Evolutionary conservation across 163 green algal species (phyloP).

Genomic region (Prototheca wickerhamii): DNA sequence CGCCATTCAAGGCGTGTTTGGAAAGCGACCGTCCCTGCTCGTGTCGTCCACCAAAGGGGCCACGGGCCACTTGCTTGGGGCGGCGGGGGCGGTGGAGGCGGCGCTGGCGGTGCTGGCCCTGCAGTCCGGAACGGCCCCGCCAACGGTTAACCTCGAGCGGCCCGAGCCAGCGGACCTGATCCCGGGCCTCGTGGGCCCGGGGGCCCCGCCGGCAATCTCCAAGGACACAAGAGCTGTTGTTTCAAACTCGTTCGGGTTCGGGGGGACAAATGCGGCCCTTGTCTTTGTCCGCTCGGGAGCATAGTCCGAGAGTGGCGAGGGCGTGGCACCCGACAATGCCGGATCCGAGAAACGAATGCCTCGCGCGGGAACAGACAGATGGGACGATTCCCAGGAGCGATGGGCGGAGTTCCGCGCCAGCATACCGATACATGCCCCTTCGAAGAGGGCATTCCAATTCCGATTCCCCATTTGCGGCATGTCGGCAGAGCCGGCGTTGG

Average conservation of each 20-base stretch:
- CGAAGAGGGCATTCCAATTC: too few relatives aligned
- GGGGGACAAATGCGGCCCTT: slow-evolving; percentile 78
- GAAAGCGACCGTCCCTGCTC: slow-evolving; percentile 7
- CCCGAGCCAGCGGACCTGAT: slow-evolving; percentile 40
- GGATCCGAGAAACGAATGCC: not conserved
- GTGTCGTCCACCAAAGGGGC: slow-evolving; percentile 89
- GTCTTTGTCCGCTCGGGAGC: slow-evolving; percentile 47
- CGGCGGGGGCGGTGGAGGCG: slow-evolving; percentile 67
- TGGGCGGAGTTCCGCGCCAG: too few relatives aligned
- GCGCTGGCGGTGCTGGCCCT: slow-evolving; percentile 74
- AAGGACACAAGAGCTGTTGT: slow-evolving; percentile 31
- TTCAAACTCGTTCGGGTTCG: slow-evolving; percentile 93
- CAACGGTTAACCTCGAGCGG: slow-evolving; percentile 67
- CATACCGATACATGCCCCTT: too few relatives aligned
- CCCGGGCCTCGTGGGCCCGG: slow-evolving; percentile 18
- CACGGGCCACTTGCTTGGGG: slow-evolving; percentile 87
- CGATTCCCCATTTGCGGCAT: too few relatives aligned
- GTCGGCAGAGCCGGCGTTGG: too few relatives aligned
- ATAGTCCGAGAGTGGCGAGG: not conserved
- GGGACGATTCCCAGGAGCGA: too few relatives aligned
- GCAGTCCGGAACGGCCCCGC: slow-evolving; percentile 43
- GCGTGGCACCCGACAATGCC: not conserved
- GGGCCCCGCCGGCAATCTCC: slow-evolving; percentile 5
- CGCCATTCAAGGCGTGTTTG: slow-evolving; percentile 70
- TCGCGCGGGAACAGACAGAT: not conserved